Base-by-base conservation (phyloP, 768 basidiomycete genomes). In the Kockovaella imperatae region DNA sequence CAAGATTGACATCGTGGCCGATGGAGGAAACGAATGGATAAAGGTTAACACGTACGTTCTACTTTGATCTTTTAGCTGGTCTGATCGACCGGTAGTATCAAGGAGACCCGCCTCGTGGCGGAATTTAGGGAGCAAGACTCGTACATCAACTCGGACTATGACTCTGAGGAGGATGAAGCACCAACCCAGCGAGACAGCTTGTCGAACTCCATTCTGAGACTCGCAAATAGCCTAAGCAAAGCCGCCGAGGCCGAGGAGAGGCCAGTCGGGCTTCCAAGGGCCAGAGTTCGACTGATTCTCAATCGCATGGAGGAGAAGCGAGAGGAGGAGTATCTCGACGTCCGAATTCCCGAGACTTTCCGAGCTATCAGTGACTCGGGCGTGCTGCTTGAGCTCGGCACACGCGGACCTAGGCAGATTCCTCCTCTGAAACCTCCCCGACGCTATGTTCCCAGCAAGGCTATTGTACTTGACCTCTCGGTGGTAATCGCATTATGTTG, bases 111-210 rank as follows among this genome's bases (percentile, higher is more conserved):
- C 1, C 74, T 93, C 24, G 70, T 84, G 4, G 78, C 83, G 26
- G 88, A 93, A 64, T 84, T 93, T 54, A 77, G 81, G 29, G 87
- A 90, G 71, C 78, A 86, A 26, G 88, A 90, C 54, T 85, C 84
- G 1, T 87, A 87, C 66, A 60, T 83, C 1, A 79, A 79, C 53
- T 81, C 81, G 15, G 78, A 78, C 5, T 75, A 76, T 21, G 75
- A 77, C 29, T 75, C 76, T n/a, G 62, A 58, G 18, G 4, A 35
- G 36, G 11, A 21, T 7, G 18, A 29, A 36, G 50, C 45, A 24
- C 39, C 30, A 10, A 6, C 26, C 17, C 25, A n/a, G 39, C 36
- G 14, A 5, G 74, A 79, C 4, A 76, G 74, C 0, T 40, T 30
- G 17, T 21, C 84, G 61, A 87, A 87, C 65, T 84, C 85, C 0